Conservation (phyloP, 768 basidiomycete genomes). For the Lactifluus piperatus region DNA sequence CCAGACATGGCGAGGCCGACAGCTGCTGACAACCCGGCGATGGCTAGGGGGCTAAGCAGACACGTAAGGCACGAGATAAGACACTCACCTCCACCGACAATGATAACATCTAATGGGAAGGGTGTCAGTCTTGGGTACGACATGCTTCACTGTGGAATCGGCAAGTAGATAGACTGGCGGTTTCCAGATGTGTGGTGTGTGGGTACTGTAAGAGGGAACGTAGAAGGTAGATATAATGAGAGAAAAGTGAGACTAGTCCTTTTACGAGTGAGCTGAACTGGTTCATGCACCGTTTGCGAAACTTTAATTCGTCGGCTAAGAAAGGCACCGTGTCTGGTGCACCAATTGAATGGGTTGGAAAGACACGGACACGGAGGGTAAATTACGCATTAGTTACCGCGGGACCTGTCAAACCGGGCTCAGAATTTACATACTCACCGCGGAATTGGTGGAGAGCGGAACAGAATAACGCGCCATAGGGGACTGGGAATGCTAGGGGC, state of each 20-base stretch:
- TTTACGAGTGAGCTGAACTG: background rate
- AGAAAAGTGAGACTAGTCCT: background rate
- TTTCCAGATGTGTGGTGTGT: background rate
- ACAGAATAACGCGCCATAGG: background rate
- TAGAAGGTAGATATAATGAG: background rate
- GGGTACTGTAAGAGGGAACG: background rate
- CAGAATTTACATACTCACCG: background rate
- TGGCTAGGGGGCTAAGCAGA: constrained; percentile 1
- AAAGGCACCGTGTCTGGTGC: background rate
- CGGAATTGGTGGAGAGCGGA: background rate
- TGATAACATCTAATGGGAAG: constrained; percentile 13
- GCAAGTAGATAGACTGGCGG: background rate
- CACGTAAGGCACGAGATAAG: background rate
- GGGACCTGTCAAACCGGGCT: background rate
- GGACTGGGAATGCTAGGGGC: background rate
- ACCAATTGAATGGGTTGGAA: background rate
- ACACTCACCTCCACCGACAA: constrained; percentile 18
- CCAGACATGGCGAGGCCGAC: constrained; percentile 17
- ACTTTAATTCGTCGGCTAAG: constrained; percentile 15
- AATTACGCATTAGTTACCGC: background rate
- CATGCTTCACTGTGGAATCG: background rate
- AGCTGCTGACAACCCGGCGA: constrained; percentile 16
- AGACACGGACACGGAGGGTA: background rate
- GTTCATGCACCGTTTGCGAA: background rate
- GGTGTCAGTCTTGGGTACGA: background rate